phyloP scores from a whole-genome alignment of 1,284 basidiomycete genomes.

The Ustilago esculenta region DNA sequence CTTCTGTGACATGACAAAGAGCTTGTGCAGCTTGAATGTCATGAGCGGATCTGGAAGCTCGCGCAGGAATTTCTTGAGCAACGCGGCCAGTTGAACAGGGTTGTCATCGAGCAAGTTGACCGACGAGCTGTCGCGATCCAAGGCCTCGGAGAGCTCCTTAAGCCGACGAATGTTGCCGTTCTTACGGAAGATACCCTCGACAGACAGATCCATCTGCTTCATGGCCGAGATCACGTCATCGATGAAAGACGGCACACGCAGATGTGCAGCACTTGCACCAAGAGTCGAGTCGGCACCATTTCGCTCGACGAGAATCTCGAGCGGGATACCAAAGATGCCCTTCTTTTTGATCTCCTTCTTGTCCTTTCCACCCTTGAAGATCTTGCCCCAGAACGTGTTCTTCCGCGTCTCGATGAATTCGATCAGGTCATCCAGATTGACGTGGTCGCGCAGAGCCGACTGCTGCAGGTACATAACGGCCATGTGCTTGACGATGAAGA shows the following conservation, averaged over 20 bases:
- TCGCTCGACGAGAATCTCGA: constrained; percentile 92
- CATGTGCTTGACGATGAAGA: constrained; percentile 90
- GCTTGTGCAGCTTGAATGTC: constrained; percentile 89
- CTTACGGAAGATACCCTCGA: constrained; percentile 98
- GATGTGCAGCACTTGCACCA: constrained; percentile 83
- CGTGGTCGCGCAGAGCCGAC: constrained; percentile 77
- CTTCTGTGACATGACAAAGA: constrained; percentile 88
- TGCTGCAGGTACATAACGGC: constrained; percentile 81
- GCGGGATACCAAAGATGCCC: constrained; percentile 87
- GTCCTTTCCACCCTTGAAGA: constrained; percentile 84
- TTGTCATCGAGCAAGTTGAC: constrained; percentile 94
- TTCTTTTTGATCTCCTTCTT: constrained; percentile 73
- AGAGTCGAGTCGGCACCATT: constrained; percentile 93
- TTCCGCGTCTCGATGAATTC: constrained; percentile 94
- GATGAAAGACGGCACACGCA: constrained; percentile 94
- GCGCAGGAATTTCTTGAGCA: constrained; percentile 95
- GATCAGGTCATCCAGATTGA: constrained; percentile 87
- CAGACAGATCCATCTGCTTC: constrained; percentile 99
- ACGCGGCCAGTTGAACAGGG: constrained; percentile 93
- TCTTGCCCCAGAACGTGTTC: constrained; percentile 93
- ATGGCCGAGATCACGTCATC: constrained; percentile 98
- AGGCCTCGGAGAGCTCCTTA: constrained; percentile 87
- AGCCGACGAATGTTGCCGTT: constrained; percentile 96
- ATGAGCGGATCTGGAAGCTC: constrained; percentile 95
- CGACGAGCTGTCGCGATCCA: constrained; percentile 84